These are phyloP conservation scores for Botrytis paeoniae DNA, from an alignment of 2,329 filamentous ascomycete genomes.

Conservation along the genomic window DNA sequence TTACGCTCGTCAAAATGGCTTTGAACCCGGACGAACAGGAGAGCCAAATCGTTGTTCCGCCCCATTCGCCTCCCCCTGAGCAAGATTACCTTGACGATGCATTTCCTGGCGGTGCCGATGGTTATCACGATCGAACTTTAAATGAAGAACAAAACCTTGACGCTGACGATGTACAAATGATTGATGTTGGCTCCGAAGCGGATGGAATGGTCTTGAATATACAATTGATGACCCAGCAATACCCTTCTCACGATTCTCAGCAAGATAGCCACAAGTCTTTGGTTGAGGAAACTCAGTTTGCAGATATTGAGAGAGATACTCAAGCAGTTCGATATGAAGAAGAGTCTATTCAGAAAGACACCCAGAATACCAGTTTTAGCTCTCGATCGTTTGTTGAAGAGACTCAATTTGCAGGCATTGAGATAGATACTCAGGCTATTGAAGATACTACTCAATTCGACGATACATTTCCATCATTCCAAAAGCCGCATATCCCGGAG, in stretches of 20 bases:
- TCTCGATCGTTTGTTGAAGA: conserved; percentile 25
- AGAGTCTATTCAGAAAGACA: not conserved
- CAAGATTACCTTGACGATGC: not conserved
- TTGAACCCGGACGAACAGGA: conserved; percentile 18
- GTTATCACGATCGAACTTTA: not conserved
- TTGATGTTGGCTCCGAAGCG: not conserved
- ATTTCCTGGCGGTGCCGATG: not conserved
- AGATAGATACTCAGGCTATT: conserved; percentile 23
- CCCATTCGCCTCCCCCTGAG: not conserved
- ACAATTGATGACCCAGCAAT: not conserved
- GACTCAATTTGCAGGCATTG: conserved; percentile 28
- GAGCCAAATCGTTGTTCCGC: conserved; percentile 21
- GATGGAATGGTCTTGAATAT: not conserved
- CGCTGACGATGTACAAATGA: not conserved
- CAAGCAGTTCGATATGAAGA: conserved; percentile 4
- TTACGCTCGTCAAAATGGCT: not conserved
- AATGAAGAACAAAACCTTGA: not conserved
- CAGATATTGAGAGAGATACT: conserved; percentile 3
- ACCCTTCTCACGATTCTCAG: not conserved
- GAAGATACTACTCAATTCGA: conserved; percentile 1
- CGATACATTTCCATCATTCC: not conserved
- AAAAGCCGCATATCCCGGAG: not conserved
- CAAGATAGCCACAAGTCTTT: conserved; percentile 1
- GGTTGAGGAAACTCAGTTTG: not conserved
- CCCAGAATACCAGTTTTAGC: not conserved